Percentiles rank a stretch among this genome's conserved stretches.
phyloP scores from a whole-genome alignment of 768 basidiomycete species.

The Glaciozyma martinii region DNA sequence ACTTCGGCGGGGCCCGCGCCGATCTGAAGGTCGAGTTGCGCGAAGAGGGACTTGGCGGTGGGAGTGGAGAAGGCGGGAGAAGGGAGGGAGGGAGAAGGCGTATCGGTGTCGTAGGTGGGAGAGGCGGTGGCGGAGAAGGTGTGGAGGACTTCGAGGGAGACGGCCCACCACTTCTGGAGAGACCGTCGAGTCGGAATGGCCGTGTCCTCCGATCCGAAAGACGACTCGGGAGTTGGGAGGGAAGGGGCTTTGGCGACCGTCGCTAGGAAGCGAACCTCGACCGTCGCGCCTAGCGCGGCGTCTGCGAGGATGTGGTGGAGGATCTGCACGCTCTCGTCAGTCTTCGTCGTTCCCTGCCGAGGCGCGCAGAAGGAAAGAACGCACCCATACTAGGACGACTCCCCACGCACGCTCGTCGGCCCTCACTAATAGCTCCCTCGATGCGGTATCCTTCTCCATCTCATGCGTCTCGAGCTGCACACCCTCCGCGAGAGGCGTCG shows the following conservation, averaged over 20 bases:
- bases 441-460: slow-evolving; percentile 8
- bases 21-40: not conserved
- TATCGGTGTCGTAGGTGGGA: not conserved
- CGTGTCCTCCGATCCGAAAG: not conserved
- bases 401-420: slow-evolving; percentile 30
- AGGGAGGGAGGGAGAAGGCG: not conserved
- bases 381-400: slow-evolving; percentile 26
- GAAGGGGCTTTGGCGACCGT: not conserved
- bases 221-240: not conserved
- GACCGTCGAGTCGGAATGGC: not conserved
- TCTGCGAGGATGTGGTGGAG: slow-evolving; percentile 26
- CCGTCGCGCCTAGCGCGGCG: slow-evolving; percentile 13
- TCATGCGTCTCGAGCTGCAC: not conserved
- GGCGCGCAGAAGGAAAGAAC: not conserved
- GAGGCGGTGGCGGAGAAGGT: slow-evolving; percentile 3
- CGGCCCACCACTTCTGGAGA: slow-evolving; percentile 22
- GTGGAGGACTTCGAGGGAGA: slow-evolving; percentile 22
- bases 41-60: slow-evolving; percentile 7
- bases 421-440: slow-evolving; percentile 23
- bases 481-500: slow-evolving; percentile 8
- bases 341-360: too few species aligned
- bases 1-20: not conserved
- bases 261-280: slow-evolving; percentile 26
- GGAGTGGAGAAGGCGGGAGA: slow-evolving; percentile 11
- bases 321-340: slow-evolving; percentile 3